Conservation (phyloP, 805 yeast genomes). For the Ogataea wickerhamii region DNA sequence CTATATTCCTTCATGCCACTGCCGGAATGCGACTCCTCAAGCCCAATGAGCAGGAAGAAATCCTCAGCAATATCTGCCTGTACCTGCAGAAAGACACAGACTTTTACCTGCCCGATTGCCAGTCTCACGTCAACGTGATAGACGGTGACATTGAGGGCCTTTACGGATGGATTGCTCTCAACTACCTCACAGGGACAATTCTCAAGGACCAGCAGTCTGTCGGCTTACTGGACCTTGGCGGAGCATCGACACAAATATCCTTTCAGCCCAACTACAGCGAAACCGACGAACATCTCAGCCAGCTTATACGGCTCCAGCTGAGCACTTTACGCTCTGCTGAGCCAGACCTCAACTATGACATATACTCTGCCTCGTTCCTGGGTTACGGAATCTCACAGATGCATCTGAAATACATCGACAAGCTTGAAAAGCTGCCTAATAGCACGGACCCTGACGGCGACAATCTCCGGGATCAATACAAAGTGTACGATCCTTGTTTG, state of each 20-base stretch:
- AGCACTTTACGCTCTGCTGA: conserved; percentile 29
- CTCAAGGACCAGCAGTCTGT: conserved; percentile 37
- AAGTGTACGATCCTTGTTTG: conserved; percentile 51
- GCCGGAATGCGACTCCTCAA: conserved; percentile 62
- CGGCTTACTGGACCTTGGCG: conserved; percentile 63
- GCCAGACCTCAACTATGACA: conserved; percentile 33
- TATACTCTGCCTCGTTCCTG: conserved; percentile 53
- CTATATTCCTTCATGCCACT: conserved; percentile 65
- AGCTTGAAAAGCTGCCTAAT: conserved; percentile 23
- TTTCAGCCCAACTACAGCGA: conserved; percentile 54
- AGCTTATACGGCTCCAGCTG: conserved; percentile 44
- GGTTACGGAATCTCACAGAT: conserved; percentile 63
- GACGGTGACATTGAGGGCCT: conserved; percentile 66
- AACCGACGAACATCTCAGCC: conserved; percentile 41
- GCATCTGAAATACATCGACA: conserved; percentile 41
- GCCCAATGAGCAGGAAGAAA: conserved; percentile 42
- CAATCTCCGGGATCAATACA: conserved; percentile 9
- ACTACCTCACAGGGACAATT: conserved; percentile 49
- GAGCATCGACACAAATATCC: conserved; percentile 62
- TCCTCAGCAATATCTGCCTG: conserved; percentile 46
- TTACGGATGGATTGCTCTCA: conserved; percentile 64
- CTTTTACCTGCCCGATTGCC: conserved; percentile 60
- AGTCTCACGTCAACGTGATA: conserved; percentile 53
- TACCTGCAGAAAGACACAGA: conserved; percentile 45
- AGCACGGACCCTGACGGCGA: conserved; percentile 14